Percentiles rank a stretch among this genome's conserved stretches.
These are phyloP conservation scores for Annulohypoxylon bovei DNA, from an alignment of 495 filamentous ascomycete genomes.

Conservation along the genomic window DNA sequence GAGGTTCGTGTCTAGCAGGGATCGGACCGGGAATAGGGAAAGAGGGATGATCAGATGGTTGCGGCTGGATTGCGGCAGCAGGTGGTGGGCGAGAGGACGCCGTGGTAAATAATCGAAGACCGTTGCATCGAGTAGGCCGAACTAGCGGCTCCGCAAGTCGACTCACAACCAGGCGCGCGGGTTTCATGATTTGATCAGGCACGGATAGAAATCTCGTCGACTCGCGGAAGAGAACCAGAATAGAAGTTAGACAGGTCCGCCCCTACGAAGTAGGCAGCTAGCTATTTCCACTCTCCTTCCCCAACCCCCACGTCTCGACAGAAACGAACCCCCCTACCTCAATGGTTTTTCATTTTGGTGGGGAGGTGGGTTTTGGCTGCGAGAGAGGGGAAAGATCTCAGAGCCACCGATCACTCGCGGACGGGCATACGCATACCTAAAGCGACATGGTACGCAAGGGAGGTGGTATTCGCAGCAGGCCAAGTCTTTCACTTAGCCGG, in stretches of 20 bases:
- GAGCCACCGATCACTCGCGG: background rate
- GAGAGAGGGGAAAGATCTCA: slow-evolving; percentile 6
- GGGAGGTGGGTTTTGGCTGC: slow-evolving; percentile 27
- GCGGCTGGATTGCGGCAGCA: slow-evolving; percentile 27
- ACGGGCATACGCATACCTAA: slow-evolving; percentile 33
- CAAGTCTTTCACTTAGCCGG: slow-evolving; percentile 30
- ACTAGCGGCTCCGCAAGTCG: slow-evolving; percentile 25
- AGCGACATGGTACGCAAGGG: slow-evolving; percentile 11
- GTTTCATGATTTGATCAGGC: slow-evolving; percentile 27
- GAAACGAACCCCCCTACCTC: slow-evolving; percentile 5
- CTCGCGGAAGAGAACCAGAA: slow-evolving; percentile 21
- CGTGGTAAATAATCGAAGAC: slow-evolving; percentile 26
- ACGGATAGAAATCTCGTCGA: slow-evolving; percentile 9
- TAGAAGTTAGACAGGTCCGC: slow-evolving; percentile 17
- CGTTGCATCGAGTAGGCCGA: slow-evolving; percentile 20
- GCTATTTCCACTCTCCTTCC: background rate
- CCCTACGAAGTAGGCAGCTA: background rate
- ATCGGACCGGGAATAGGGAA: slow-evolving; percentile 23
- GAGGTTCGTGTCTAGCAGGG: slow-evolving; percentile 19
- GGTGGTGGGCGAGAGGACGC: slow-evolving; percentile 20
- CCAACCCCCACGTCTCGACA: slow-evolving; percentile 13
- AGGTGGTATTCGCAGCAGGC: slow-evolving; percentile 14
- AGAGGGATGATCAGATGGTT: slow-evolving; percentile 16
- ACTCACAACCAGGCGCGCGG: slow-evolving; percentile 31
- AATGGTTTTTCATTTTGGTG: slow-evolving; percentile 14